A percentile compares a stretch with the other conserved stretches of the same genome.
Conservation (phyloP, 139 green algal species). For the Gonium pectorale region DNA sequence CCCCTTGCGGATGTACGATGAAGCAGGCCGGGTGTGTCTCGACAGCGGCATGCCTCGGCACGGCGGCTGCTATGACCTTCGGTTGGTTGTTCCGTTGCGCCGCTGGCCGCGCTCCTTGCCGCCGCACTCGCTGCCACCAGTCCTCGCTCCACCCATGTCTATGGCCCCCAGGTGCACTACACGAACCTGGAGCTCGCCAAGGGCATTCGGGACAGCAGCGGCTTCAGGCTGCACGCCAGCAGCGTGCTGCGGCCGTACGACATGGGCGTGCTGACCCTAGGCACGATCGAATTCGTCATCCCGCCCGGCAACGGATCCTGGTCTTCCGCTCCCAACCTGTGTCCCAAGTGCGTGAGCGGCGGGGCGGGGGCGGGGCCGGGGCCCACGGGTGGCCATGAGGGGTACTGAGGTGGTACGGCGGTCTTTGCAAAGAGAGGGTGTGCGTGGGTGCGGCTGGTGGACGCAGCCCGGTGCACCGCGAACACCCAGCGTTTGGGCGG, state of each 20-base stretch:
- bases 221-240: conserved; percentile 8
- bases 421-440: no score
- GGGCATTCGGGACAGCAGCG: conserved; percentile 18
- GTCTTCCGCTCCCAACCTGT: conserved; percentile 1
- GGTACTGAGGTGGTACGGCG: no score
- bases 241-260: conserved; percentile 22
- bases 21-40: no score
- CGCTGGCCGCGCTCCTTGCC: not conserved
- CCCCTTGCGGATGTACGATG: no score
- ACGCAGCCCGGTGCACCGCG: no score
- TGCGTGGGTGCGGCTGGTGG: no score
- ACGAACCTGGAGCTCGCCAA: conserved; percentile 2
- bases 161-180: conserved; percentile 29
- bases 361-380: not conserved
- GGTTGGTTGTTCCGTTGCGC: not conserved
- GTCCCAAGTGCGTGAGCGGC: not conserved
- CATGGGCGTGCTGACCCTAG: conserved; percentile 32
- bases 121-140: not conserved
- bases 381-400: no score
- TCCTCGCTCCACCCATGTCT: no score
- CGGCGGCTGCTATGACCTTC: no score
- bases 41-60: no score
- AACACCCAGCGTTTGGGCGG: no score
- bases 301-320: not conserved
- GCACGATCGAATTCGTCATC: not conserved